Evolutionary conservation across 441 rosid genomes (phyloP).

Genomic region (Gossypium lobatum): DNA sequence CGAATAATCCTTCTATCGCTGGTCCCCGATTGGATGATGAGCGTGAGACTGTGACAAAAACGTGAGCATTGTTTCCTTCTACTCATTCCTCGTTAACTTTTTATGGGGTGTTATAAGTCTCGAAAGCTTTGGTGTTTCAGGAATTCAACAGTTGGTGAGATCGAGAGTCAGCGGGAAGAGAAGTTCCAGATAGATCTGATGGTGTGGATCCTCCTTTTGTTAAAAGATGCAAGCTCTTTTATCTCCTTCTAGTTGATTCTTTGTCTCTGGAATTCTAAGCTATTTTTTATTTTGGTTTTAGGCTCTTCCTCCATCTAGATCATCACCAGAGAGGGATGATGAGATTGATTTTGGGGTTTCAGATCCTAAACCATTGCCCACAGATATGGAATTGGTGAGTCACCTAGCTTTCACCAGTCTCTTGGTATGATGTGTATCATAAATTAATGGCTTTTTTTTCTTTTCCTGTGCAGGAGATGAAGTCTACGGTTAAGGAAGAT

Average conservation of each 20-base stretch:
- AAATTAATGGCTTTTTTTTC: conserved; percentile 23
- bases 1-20: conserved; percentile 10
- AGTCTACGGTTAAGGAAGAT: conserved; percentile 43
- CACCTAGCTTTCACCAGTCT: neutral
- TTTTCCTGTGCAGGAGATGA: conserved; percentile 43
- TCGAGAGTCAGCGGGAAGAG: conserved; percentile 46
- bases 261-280: neutral
- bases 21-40: conserved; percentile 48
- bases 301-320: conserved; percentile 86
- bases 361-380: conserved; percentile 52
- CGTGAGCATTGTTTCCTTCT: conserved; percentile 32
- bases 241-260: neutral
- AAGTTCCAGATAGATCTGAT: conserved; percentile 97
- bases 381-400: conserved; percentile 65
- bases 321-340: conserved; percentile 80
- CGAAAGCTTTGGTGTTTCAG: conserved; percentile 29
- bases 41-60: conserved; percentile 37
- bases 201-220: conserved; percentile 41
- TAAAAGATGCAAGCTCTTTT: neutral
- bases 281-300: conserved; percentile 22
- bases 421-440: conserved; percentile 3
- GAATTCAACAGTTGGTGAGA: conserved; percentile 32
- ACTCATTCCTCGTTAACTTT: neutral
- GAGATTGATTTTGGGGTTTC: conserved; percentile 53
- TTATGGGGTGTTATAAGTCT: neutral